Evolutionary conservation across 306 rosid genomes (phyloP).

Genomic region (Morella rubra): DNA sequence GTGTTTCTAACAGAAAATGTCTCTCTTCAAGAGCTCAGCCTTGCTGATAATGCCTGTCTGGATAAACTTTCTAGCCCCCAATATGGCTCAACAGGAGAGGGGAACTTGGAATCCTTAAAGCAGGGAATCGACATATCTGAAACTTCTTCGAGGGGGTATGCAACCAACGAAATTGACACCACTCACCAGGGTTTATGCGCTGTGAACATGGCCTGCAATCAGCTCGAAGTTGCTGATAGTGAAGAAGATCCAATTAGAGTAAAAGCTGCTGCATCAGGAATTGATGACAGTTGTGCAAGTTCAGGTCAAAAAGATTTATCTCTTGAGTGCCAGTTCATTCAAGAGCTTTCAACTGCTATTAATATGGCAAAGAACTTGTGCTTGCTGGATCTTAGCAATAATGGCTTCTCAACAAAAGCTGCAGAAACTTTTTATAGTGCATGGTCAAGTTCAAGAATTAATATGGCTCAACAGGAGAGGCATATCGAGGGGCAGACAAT

Average conservation of each 20-base stretch:
- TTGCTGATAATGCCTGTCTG: slow-evolving; percentile 54
- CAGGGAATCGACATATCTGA: slow-evolving; percentile 36
- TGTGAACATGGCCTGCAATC: slow-evolving; percentile 34
- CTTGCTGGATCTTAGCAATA: slow-evolving; percentile 74
- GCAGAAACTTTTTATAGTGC: slow-evolving; percentile 56
- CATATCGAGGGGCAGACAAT: slow-evolving; percentile 53
- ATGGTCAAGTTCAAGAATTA: slow-evolving; percentile 65
- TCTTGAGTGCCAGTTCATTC: slow-evolving; percentile 36
- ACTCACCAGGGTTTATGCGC: slow-evolving; percentile 35
- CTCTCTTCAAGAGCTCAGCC: slow-evolving; percentile 69
- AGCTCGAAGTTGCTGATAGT: slow-evolving; percentile 79
- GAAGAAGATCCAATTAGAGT: slow-evolving; percentile 53
- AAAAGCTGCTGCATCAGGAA: slow-evolving; percentile 54
- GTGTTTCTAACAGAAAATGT: slow-evolving; percentile 46
- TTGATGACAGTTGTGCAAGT: slow-evolving; percentile 61
- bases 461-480: slow-evolving; percentile 47
- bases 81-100: slow-evolving; percentile 32
- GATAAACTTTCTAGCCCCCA: slow-evolving; percentile 37
- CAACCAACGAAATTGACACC: slow-evolving; percentile 39
- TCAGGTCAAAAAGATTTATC: slow-evolving; percentile 53
- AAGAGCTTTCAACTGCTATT: slow-evolving; percentile 59
- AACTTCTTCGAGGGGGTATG: slow-evolving; percentile 11
- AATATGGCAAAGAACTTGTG: slow-evolving; percentile 53
- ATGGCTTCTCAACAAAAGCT: slow-evolving; percentile 53
- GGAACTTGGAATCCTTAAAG: slow-evolving; percentile 28